These are phyloP conservation scores for Neolentinus lepideus DNA, from an alignment of 1,284 basidiomycete genomes.

Conservation along the genomic window DNA sequence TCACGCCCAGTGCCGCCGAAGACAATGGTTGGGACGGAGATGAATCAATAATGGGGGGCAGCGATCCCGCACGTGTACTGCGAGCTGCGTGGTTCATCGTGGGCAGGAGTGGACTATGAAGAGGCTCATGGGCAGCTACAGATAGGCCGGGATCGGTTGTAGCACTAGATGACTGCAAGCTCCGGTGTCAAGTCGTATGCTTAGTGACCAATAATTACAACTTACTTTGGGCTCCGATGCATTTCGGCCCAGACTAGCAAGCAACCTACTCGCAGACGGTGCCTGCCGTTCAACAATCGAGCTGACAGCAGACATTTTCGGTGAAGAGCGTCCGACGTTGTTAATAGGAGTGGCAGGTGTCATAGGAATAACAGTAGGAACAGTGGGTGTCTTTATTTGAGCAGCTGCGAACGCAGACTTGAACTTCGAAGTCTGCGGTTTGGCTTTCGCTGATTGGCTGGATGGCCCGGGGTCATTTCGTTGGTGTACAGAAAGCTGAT, in stretches of 20 bases:
- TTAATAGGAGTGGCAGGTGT: constrained; percentile 19
- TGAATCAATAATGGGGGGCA: constrained; percentile 17
- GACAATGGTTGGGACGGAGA: constrained; percentile 14
- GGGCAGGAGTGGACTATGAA: neutral
- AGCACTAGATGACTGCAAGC: too few species aligned
- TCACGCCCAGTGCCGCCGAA: constrained; percentile 1
- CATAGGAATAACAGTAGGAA: constrained; percentile 8
- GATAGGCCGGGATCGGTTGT: too few species aligned
- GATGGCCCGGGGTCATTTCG: neutral
- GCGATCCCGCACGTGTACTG: constrained; percentile 10
- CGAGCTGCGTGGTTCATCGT: neutral
- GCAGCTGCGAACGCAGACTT: constrained; percentile 20
- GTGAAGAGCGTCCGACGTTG: constrained; percentile 18
- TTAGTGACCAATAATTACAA: too few species aligned
- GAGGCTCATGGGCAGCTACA: too few species aligned
- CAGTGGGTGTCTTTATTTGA: neutral
- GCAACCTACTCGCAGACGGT: neutral
- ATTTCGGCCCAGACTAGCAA: neutral
- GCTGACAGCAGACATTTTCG: constrained; percentile 21
- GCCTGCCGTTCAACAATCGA: constrained; percentile 19
- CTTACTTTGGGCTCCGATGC: neutral
- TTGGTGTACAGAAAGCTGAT: neutral
- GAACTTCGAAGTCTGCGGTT: constrained; percentile 33
- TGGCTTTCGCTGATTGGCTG: constrained; percentile 8
- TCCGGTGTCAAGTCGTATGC: too few species aligned